Percentiles rank a stretch among this genome's conserved stretches.
phyloP scores from a whole-genome alignment of 768 basidiomycete genomes.

The Hypholoma sublateritium region DNA sequence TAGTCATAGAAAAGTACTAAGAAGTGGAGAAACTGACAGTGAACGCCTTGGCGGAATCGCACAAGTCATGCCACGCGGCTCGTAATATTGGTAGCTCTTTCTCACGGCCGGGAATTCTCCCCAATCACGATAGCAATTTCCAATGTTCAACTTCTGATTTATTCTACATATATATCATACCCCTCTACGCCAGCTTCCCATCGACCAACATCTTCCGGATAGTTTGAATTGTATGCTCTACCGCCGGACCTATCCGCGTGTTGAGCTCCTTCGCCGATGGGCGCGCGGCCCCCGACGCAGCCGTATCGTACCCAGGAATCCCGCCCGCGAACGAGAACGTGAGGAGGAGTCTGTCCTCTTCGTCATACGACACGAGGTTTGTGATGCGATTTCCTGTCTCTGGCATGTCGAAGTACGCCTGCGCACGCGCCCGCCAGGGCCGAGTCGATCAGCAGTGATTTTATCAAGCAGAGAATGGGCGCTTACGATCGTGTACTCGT shows the following conservation, averaged over 20 bases:
- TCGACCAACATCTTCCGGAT: constrained; percentile 21
- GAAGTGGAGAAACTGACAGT: too few species aligned
- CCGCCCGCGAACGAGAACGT: constrained; percentile 29
- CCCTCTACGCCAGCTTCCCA: constrained; percentile 1
- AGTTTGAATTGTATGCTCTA: constrained; percentile 23
- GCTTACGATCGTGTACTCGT: constrained; percentile 24
- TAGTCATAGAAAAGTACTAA: too few species aligned
- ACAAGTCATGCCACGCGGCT: too few species aligned
- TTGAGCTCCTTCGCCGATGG: constrained; percentile 19
- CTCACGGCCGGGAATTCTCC: too few species aligned
- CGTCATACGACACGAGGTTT: constrained; percentile 25
- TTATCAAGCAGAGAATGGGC: not conserved
- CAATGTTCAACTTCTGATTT: too few species aligned
- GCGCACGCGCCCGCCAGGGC: too few species aligned
- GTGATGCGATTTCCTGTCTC: constrained; percentile 19
- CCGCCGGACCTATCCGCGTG: constrained; percentile 14
- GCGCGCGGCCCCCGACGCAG: not conserved
- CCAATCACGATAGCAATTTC: too few species aligned
- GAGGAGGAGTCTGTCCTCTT: constrained; percentile 19
- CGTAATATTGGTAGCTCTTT: too few species aligned
- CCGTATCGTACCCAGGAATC: constrained; percentile 16
- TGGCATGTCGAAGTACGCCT: constrained; percentile 26
- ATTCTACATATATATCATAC: too few species aligned
- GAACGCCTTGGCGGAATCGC: too few species aligned
- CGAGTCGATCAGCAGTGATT: not conserved